Conservation (phyloP, 208 protist genomes). For the Tritrichomonas musculus region DNA sequence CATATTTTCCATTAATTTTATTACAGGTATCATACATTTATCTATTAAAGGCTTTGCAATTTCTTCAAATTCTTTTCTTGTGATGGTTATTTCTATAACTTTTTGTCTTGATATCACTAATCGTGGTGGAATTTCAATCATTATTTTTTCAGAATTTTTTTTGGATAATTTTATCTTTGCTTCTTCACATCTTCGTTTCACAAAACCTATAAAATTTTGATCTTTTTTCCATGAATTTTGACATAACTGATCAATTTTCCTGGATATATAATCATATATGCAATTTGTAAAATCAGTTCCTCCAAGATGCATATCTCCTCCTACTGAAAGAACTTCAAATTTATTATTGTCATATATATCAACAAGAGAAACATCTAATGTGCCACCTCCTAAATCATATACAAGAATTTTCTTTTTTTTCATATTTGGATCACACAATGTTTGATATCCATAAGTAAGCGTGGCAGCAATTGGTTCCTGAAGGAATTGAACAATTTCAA, state of each 20-base stretch:
- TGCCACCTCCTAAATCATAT: conserved; percentile 75
- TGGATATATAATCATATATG: conserved; percentile 75
- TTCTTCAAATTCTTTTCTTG: not conserved
- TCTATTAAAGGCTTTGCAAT: conserved; percentile 54
- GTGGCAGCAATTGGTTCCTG: conserved; percentile 96
- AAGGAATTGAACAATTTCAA: conserved; percentile 93
- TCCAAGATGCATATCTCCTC: conserved; percentile 86
- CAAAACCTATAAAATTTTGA: no score
- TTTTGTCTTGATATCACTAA: not conserved
- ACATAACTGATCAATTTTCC: conserved; percentile 66
- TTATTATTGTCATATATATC: conserved; percentile 88
- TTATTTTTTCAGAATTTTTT: not conserved
- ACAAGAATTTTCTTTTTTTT: conserved; percentile 75
- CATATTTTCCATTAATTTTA: conserved; percentile 81
- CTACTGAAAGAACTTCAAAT: conserved; percentile 83
- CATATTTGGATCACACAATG: conserved; percentile 47
- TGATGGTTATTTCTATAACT: not conserved
- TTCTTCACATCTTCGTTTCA: not conserved
- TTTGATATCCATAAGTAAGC: conserved; percentile 82
- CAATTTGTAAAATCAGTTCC: conserved; percentile 87
- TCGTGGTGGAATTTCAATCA: not conserved
- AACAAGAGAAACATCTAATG: conserved; percentile 85
- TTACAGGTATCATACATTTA: conserved; percentile 78
- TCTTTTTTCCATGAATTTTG: no score
- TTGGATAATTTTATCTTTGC: not conserved